Conservation (phyloP, 169 alveolate species). For the Babesia ovata region DNA sequence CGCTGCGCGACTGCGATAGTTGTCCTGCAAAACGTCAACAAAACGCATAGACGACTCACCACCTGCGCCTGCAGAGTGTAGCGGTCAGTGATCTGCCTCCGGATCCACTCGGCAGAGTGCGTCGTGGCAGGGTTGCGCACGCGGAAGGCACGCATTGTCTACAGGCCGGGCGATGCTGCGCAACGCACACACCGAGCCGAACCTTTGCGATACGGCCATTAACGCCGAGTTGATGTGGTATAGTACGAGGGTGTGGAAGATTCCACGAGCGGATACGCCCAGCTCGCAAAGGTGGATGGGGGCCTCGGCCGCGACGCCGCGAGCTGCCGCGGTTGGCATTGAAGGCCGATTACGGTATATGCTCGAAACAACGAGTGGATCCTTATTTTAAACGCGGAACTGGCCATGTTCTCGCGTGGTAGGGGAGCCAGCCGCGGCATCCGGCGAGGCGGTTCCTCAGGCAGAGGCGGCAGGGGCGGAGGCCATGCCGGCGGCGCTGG, state of each 20-base stretch:
- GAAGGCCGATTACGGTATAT: neutral
- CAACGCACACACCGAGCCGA: constrained; percentile 7
- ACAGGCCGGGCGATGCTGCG: neutral
- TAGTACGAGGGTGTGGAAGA: neutral
- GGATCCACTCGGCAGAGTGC: constrained; percentile 77
- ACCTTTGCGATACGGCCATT: neutral
- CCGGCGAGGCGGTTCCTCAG: constrained; percentile 31
- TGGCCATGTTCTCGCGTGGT: constrained; percentile 38
- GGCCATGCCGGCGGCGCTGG: constrained; percentile 13
- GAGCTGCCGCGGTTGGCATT: too few relatives aligned
- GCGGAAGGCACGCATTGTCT: constrained; percentile 47
- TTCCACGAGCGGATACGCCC: neutral
- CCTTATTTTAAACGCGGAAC: neutral
- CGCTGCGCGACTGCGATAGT: constrained; percentile 82
- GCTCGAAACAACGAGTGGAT: neutral
- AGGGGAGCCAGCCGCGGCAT: constrained; percentile 41
- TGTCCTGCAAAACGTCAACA: constrained; percentile 49
- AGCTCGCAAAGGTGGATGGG: neutral
- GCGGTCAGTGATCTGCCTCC: constrained; percentile 77
- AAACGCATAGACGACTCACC: constrained; percentile 5
- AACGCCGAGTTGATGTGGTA: neutral
- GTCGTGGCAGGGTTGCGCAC: constrained; percentile 65
- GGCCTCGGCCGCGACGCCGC: neutral
- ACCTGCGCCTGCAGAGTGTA: constrained; percentile 72
- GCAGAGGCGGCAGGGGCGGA: constrained; percentile 38